Evolutionary conservation across 2,329 filamentous ascomycete genomes (phyloP), one percentile per base, ranked within the genome.

Genomic region (Fusarium newnesense): DNA sequence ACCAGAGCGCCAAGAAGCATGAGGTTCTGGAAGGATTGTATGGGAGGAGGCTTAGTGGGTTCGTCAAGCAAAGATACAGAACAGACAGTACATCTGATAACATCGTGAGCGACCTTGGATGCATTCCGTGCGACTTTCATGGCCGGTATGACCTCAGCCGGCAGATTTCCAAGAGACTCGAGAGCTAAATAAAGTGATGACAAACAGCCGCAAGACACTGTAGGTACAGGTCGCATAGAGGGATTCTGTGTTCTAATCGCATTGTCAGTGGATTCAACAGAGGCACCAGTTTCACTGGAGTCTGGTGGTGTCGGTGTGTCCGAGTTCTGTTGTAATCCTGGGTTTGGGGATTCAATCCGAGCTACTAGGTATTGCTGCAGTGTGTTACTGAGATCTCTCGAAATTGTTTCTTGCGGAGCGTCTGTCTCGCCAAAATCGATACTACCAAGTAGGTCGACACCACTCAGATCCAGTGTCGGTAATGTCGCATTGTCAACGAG

Each of bases 1-100:
- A 91, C 81, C 36, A 91, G 83, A 4, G 88, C 86, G 11, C 85
- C 87, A 8, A 91, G 81, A 59, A 89, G 83, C 88, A 91, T 90
- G 56, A 87, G 83, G 75, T 85, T 90, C 77, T 91, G 89, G 69
- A 89, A 87, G 36, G 83, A 74, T 58, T 87, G 85, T 57, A 90
- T 84, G 28, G 85, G 82, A 3, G 83, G 81, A 2, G 81, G 78
- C 36, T 79, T 71, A 32, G 73, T 72, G 2, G 80, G 73, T 10
- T 85, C 81, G 12, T 81, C 75, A 21, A 83, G 50, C 37, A 82
- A 62, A 39, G 81, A 79, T 30, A 82, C 79, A 57, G 84, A 85
- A 80, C 89, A 91, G 21, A 79, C 72, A 3, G 81, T 76, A 75
- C 89, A 91, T 70, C 84, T 82, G 56, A 90, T 83, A 24, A 86